Evolutionary conservation across 768 basidiomycete genomes (phyloP), one percentile per base, ranked within the genome.

Genomic region (Cubamyces sp.): DNA sequence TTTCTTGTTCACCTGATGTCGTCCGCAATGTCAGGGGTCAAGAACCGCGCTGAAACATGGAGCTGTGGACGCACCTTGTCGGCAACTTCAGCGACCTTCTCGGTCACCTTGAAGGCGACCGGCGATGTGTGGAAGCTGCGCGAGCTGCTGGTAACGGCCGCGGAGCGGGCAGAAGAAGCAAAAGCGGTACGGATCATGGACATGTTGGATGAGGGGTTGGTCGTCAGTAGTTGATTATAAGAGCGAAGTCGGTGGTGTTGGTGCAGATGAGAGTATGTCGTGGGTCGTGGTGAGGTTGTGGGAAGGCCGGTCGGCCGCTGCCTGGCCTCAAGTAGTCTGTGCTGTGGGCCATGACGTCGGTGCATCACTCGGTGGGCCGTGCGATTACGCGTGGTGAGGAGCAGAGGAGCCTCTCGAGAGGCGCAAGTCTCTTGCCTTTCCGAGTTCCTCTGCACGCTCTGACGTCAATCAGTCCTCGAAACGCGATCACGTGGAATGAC

Each of bases 81-180:
- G 21, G 77, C 77, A 8, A 76, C 73, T 37, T 78, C 75, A 30
- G 75, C 70, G 51, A 77, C 74, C 60, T 74, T 77, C 39, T 79
- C 78, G n/a, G 75, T 75, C 18, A 76, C 71, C 68, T 76, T 77
- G 12, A 65, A 63, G 15, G 70, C 67, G 7, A 64, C 43, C 1
- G 75, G 72, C 37, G 79, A 73, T 9, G 67, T 60, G 56, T 75
- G 72, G 64, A 79, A 69, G 19, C 58, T 59, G 43, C 73, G 70
- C 26, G 63, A 42, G 39, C 60, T 58, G 39, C 58, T 42, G 16
- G 61, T 60, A 39, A 64, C 46, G 21, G 65, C n/a, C n/a, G n/a
- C 65, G 14, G 67, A 66, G 48, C 69, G 58, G 42, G 71, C 49
- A 45, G 65, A 45, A 26, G 64, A 47, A 30, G 72, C 56, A 61